These are phyloP conservation scores for Solanum sparsipilum DNA, from an alignment of 257 asterid genomes.

Conservation along the genomic window DNA sequence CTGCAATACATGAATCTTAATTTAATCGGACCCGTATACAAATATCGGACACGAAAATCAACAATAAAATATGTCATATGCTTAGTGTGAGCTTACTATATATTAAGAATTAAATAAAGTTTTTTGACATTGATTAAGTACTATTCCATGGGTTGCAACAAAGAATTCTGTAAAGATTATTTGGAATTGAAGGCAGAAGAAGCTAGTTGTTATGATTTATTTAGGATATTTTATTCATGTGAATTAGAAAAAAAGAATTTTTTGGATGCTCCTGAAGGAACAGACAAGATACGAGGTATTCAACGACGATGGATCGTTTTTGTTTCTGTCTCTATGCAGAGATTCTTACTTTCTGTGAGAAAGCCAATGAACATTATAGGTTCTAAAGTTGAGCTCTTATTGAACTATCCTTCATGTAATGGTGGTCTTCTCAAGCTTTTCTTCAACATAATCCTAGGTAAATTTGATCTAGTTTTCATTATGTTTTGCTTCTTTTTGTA, in stretches of 20 bases:
- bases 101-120: background rate
- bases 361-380: slow-evolving; percentile 39
- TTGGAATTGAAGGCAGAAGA: slow-evolving; percentile 27
- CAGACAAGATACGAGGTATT: slow-evolving; percentile 5
- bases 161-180: slow-evolving; percentile 25
- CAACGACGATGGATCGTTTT: slow-evolving; percentile 50
- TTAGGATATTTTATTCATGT: slow-evolving; percentile 27
- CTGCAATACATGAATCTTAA: background rate
- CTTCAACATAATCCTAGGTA: slow-evolving; percentile 34
- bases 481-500: background rate
- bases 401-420: slow-evolving; percentile 38
- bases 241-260: slow-evolving; percentile 25
- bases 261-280: slow-evolving; percentile 7
- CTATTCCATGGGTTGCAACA: background rate
- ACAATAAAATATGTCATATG: background rate
- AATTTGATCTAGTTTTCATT: background rate
- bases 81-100: background rate
- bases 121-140: background rate
- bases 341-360: slow-evolving; percentile 16
- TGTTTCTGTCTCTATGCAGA: slow-evolving; percentile 37
- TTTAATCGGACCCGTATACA: background rate
- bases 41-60: background rate
- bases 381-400: slow-evolving; percentile 19
- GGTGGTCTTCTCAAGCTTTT: slow-evolving; percentile 40
- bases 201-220: slow-evolving; percentile 32